phyloP scores from a whole-genome alignment of 345 rosid genomes.

The Gossypium longicalyx region DNA sequence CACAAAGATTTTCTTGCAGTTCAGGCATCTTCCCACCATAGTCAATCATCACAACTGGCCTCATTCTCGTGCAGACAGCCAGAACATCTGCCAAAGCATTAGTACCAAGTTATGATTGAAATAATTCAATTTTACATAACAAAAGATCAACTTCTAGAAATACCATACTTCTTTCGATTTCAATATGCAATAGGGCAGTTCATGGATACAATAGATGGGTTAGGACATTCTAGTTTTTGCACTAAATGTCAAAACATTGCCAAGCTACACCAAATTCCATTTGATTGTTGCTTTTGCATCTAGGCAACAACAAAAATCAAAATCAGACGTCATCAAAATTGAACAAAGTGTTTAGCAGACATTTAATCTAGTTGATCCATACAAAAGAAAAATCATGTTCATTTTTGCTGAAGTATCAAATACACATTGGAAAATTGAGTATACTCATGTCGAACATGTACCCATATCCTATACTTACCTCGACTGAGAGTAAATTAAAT shows the following conservation, averaged over 20 bases:
- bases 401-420: not conserved
- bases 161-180: conserved; percentile 2
- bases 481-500: not conserved
- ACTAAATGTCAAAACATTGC: not conserved
- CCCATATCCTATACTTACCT: not conserved
- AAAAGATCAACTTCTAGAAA: conserved; percentile 6
- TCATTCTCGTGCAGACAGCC: conserved; percentile 71
- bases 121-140: not conserved
- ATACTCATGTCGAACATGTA: not conserved
- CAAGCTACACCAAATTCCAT: conserved; percentile 1
- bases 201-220: conserved; percentile 3
- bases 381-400: not conserved
- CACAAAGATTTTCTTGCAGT: conserved; percentile 58
- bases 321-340: not conserved
- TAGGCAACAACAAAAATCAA: conserved; percentile 5
- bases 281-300: not conserved
- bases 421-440: no score
- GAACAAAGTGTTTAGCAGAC: not conserved
- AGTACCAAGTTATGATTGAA: not conserved
- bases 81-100: conserved; percentile 55
- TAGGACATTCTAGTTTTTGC: not conserved
- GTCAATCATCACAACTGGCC: conserved; percentile 90
- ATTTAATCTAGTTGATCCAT: not conserved
- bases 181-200: not conserved
- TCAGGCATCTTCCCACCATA: conserved; percentile 96